A percentile compares a stretch with the other conserved stretches of the same genome.
These are phyloP conservation scores for Aphanomyces stellatus DNA, from an alignment of 352 stramenopile species.

Conservation along the genomic window DNA sequence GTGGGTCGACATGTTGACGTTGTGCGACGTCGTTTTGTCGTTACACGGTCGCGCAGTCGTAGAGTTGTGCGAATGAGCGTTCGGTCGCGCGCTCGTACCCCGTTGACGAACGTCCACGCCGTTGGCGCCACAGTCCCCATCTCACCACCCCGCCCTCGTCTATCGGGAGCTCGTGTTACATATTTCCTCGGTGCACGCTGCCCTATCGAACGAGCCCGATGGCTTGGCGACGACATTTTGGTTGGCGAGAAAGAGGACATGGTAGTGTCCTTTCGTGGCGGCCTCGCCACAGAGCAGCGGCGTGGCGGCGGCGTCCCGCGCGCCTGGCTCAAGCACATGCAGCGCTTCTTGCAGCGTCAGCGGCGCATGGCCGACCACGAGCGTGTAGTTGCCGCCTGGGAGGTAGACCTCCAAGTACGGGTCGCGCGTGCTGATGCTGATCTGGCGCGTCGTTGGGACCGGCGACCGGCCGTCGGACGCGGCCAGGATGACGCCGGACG, in stretches of 20 bases:
- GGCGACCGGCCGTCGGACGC: background rate
- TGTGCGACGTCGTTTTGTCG: no score
- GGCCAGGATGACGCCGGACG: background rate
- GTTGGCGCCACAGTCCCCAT: no score
- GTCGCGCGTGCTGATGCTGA: conserved; percentile 54
- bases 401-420: conserved; percentile 57
- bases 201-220: conserved; percentile 1
- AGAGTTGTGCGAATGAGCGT: no score
- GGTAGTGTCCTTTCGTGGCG: background rate
- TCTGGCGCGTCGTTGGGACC: background rate
- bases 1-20: no score
- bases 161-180: no score
- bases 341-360: conserved; percentile 49
- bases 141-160: no score
- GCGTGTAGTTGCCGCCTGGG: conserved; percentile 37
- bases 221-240: background rate
- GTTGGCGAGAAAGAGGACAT: conserved; percentile 2
- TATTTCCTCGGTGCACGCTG: conserved; percentile 1
- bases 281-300: conserved; percentile 5
- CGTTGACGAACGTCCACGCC: no score
- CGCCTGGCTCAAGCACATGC: background rate
- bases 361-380: conserved; percentile 57
- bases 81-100: no score
- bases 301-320: background rate
- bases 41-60: no score